phyloP scores from a whole-genome alignment of 768 basidiomycete genomes.

The Phlegmacium glaucopus region DNA sequence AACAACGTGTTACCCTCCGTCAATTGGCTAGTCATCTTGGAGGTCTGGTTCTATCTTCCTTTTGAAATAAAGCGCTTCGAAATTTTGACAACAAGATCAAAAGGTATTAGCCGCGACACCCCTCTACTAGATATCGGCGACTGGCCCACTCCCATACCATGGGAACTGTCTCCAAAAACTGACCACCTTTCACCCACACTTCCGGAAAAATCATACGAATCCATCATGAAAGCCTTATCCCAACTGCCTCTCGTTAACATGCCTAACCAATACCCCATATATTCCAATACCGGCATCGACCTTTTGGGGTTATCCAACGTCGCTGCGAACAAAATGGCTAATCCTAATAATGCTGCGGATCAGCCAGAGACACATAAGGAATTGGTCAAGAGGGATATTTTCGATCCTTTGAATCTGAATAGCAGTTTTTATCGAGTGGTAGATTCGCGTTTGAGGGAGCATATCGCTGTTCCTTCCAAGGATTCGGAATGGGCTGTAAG shows the following conservation, averaged over 20 bases:
- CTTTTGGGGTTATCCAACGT: conserved; percentile 66
- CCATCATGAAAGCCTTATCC: conserved; percentile 33
- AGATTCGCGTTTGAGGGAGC: conserved; percentile 21
- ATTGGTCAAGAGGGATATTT: conserved; percentile 46
- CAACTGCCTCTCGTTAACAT: conserved; percentile 36
- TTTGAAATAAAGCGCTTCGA: no score
- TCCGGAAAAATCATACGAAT: conserved; percentile 9
- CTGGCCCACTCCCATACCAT: conserved; percentile 36
- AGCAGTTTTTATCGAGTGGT: conserved; percentile 42
- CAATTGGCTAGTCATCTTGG: conserved; percentile 39
- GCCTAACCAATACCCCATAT: conserved; percentile 54
- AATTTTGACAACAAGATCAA: no score
- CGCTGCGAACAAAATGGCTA: conserved; percentile 44
- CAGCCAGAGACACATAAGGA: conserved; percentile 37
- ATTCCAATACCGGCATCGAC: conserved; percentile 77
- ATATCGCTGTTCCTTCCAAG: conserved; percentile 38
- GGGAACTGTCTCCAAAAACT: conserved; percentile 6
- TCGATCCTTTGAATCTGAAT: conserved; percentile 42
- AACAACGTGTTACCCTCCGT: conserved; percentile 34
- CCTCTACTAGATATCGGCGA: conserved; percentile 18
- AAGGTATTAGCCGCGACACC: no score
- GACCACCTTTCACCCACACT: no score
- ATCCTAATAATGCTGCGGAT: conserved; percentile 12
- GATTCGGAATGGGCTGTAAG: conserved; percentile 26
- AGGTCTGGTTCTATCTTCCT: conserved; percentile 14